Conservation (phyloP, 163 green algal species). For the Scenedesmus sp. region DNA sequence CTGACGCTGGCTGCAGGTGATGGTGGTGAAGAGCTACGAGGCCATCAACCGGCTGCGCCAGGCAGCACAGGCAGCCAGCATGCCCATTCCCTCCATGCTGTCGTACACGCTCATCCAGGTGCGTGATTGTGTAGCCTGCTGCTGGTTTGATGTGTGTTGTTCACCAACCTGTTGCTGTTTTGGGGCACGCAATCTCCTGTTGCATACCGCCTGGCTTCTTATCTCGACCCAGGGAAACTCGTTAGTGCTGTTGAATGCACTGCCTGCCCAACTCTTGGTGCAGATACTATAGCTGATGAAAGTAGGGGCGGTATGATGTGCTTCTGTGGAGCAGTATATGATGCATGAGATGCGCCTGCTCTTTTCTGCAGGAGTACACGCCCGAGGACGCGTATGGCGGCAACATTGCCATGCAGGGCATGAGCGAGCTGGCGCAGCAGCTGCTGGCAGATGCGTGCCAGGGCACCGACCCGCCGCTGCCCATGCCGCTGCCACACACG, state of each 20-base stretch:
- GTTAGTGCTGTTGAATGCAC: background rate
- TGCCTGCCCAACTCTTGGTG: background rate
- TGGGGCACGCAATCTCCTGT: too few species aligned
- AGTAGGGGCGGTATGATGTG: background rate
- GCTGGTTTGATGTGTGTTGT: too few species aligned
- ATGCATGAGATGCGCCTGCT: background rate
- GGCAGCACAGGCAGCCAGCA: constrained; percentile 39
- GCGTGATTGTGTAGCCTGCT: background rate
- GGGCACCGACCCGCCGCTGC: constrained; percentile 69
- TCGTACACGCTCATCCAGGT: constrained; percentile 65
- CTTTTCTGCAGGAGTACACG: background rate
- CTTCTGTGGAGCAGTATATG: background rate
- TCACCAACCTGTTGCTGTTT: too few species aligned
- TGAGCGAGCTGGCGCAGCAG: constrained; percentile 52
- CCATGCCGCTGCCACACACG: constrained; percentile 80
- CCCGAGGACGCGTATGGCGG: background rate
- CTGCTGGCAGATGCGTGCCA: constrained; percentile 66
- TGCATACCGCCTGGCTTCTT: too few species aligned
- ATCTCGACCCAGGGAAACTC: too few species aligned
- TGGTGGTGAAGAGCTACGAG: constrained; percentile 69
- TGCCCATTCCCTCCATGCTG: constrained; percentile 73
- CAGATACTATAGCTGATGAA: background rate
- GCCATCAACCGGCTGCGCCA: constrained; percentile 59
- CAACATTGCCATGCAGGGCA: constrained; percentile 32
- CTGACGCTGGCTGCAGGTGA: constrained; percentile 35